Evolutionary conservation across 2,329 filamentous ascomycete genomes (phyloP).

Genomic region (Alternaria consortialis): DNA sequence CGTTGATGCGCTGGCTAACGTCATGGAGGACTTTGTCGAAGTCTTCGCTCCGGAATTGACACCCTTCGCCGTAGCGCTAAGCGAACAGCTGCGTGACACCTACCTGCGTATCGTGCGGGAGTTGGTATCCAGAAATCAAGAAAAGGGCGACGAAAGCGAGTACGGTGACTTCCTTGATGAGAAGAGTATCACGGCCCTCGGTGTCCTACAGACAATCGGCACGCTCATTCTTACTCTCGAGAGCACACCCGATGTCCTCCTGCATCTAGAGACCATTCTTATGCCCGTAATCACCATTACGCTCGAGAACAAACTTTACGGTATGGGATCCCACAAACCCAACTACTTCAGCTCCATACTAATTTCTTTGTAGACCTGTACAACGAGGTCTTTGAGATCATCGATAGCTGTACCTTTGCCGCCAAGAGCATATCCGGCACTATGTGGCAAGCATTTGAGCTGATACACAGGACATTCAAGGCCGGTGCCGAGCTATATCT

Average conservation of each 20-base stretch:
- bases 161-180: conserved; percentile 95
- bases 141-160: conserved; percentile 76
- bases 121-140: conserved; percentile 83
- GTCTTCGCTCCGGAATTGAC: conserved; percentile 97
- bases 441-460: conserved; percentile 98
- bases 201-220: conserved; percentile 96
- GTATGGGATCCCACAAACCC: conserved; percentile 53
- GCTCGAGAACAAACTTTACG: conserved; percentile 96
- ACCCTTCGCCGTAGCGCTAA: conserved; percentile 94
- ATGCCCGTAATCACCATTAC: conserved; percentile 98
- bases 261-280: conserved; percentile 92
- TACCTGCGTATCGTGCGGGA: conserved; percentile 94
- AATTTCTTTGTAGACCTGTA: conserved; percentile 73
- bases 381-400: conserved; percentile 98
- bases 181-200: conserved; percentile 97
- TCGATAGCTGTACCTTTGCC: conserved; percentile 98
- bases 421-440: conserved; percentile 94
- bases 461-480: conserved; percentile 97
- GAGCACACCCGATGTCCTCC: conserved; percentile 92
- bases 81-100: conserved; percentile 93
- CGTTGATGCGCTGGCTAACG: conserved; percentile 94
- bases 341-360: conserved; percentile 15
- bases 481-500: conserved; percentile 95
- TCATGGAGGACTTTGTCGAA: conserved; percentile 99
- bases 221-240: conserved; percentile 96